Base-by-base conservation (phyloP, 176 grass and related monocot species). In the Rhynchospora pubera region DNA sequence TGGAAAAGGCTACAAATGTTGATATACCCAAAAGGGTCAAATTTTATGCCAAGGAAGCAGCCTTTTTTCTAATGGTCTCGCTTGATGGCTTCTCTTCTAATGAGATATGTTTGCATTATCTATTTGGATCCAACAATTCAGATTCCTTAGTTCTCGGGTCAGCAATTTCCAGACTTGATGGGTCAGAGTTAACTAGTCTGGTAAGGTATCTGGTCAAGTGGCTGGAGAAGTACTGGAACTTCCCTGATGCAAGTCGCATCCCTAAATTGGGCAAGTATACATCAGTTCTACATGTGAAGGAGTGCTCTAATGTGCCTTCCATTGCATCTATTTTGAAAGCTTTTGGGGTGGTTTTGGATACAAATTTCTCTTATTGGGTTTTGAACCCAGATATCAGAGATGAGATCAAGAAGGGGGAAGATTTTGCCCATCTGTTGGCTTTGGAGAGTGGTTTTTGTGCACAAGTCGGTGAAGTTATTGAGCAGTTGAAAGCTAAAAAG, bases 51-150 rank as follows among this genome's bases (percentile, higher is more conserved):
- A 92, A 86, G 57, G 87, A 65, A 32, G 87, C 88, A 0, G 85
- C 88, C 6, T 23, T 91, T 87, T 89, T 93, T 52, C 87, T 97
- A 48, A 91, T 97, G 92, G 89, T 94, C 81, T 90, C 90, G 2
- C 84, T 89, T 68, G 95, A 93, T 28, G 85, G 83, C 0, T 97
- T 91, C 79, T 34, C 89, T 14, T 88, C 95, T 3, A 88, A 87
- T 0, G 90, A 97, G 79, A 44, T 93, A 53, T 94, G 95, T 85
- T 88, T 94, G 74, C 92, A 94, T 70, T 93, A 97, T 73, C 71
- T 97, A 22, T 74, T 97, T 9, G 87, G 92, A 0, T 93, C 90
- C 0, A 81, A 65, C 11, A 89, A 85, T 21, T 87, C 85, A 13
- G 90, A 98, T 12, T 42, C 85, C 0, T 32, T 98, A 65, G 84